phyloP scores from a whole-genome alignment of 1,284 basidiomycete species.

The Malassezia pachydermatis region DNA sequence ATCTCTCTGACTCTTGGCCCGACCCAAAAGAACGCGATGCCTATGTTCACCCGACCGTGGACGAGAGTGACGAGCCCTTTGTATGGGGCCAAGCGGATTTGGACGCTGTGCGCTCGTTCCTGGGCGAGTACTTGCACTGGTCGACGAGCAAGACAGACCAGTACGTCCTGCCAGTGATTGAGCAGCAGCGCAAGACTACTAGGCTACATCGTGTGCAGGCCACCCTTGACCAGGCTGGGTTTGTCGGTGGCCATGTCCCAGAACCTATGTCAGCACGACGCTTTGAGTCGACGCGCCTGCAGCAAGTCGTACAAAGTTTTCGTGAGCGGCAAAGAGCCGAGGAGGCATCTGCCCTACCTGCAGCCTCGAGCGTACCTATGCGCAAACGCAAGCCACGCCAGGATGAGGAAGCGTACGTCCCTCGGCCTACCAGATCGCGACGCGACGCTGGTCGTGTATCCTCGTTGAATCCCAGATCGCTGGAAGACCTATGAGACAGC shows the following conservation, averaged over 20 bases:
- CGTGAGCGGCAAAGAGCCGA: conserved; percentile 22
- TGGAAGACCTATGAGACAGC: neutral
- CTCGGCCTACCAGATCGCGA: neutral
- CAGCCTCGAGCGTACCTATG: too few species aligned
- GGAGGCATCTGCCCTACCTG: too few species aligned
- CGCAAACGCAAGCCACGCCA: too few species aligned
- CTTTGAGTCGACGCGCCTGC: conserved; percentile 74
- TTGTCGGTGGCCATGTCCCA: conserved; percentile 55
- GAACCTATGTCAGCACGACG: conserved; percentile 68
- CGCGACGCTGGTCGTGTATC: neutral
- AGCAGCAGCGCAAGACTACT: conserved; percentile 51
- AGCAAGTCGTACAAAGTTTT: conserved; percentile 76
- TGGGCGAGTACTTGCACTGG: conserved; percentile 80
- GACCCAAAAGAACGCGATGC: conserved; percentile 74
- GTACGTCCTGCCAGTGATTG: conserved; percentile 81
- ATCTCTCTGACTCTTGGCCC: conserved; percentile 73
- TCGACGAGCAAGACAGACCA: conserved; percentile 76
- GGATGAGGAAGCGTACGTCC: neutral
- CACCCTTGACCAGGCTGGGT: conserved; percentile 53
- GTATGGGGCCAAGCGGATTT: conserved; percentile 95
- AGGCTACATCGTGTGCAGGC: conserved; percentile 50
- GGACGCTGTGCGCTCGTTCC: conserved; percentile 61
- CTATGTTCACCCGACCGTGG: conserved; percentile 80
- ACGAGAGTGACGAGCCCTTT: conserved; percentile 83
- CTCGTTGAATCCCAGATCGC: neutral